phyloP scores from a whole-genome alignment of 805 yeast species.

The Yarrowia hollandica region DNA sequence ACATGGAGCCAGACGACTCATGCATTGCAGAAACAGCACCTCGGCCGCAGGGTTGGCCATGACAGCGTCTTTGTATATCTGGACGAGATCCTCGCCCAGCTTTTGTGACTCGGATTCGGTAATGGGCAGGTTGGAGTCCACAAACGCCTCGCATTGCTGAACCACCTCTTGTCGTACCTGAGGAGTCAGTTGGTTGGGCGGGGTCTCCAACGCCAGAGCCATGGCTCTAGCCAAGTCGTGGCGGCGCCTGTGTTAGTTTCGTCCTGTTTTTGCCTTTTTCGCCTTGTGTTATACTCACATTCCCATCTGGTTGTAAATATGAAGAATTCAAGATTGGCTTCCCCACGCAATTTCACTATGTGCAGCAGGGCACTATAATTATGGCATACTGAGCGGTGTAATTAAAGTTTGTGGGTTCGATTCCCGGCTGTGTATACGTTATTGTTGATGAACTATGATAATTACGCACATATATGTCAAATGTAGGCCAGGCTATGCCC shows the following conservation, averaged over 20 bases:
- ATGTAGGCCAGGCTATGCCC: too few relatives aligned
- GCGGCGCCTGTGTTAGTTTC: slow-evolving; percentile 2
- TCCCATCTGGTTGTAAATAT: not conserved
- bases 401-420: too few relatives aligned
- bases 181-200: slow-evolving; percentile 16
- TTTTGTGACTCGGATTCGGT: slow-evolving; percentile 35
- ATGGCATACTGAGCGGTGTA: too few relatives aligned
- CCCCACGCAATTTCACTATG: slow-evolving; percentile 23
- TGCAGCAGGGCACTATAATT: not conserved
- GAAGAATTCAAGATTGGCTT: slow-evolving; percentile 10
- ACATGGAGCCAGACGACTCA: slow-evolving; percentile 40
- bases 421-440: too few relatives aligned
- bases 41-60: slow-evolving; percentile 32
- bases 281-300: slow-evolving; percentile 3
- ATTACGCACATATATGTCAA: too few relatives aligned
- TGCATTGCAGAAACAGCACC: slow-evolving; percentile 38
- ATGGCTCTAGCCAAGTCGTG: slow-evolving; percentile 21
- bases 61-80: slow-evolving; percentile 35
- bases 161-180: not conserved
- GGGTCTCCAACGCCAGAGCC: slow-evolving; percentile 26
- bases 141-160: slow-evolving; percentile 9
- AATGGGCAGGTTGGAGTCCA: slow-evolving; percentile 18
- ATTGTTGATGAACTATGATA: too few relatives aligned
- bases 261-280: not conserved
- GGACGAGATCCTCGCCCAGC: slow-evolving; percentile 43